These are phyloP conservation scores for Beauveria scarabaeidicola DNA, from an alignment of 2,329 filamentous ascomycete genomes.

Conservation along the genomic window DNA sequence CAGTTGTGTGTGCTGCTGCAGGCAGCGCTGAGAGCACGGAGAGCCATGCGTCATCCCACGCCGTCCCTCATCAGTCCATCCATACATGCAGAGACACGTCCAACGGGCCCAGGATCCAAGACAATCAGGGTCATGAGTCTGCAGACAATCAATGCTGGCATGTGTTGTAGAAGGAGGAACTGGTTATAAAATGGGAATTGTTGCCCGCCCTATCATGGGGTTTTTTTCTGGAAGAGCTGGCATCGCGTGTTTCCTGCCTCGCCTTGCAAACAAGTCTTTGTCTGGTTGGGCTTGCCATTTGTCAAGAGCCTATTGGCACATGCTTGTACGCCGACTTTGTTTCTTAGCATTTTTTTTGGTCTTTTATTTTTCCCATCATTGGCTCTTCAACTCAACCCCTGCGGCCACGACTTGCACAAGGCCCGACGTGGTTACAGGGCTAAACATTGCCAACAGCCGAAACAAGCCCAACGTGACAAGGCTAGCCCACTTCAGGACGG, in stretches of 20 bases:
- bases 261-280: not conserved
- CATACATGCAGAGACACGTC: constrained; percentile 4
- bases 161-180: not conserved
- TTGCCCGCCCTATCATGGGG: not conserved
- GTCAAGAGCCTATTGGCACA: not conserved
- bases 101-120: not conserved
- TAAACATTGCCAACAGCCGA: not conserved
- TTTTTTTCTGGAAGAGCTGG: not conserved
- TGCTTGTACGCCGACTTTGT: too few relatives aligned
- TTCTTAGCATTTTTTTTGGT: not conserved
- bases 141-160: not conserved
- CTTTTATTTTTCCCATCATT: not conserved
- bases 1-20: not conserved
- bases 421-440: not conserved
- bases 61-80: not conserved
- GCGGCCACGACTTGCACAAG: not conserved
- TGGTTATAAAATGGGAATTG: constrained; percentile 1
- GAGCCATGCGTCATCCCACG: not conserved
- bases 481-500: not conserved
- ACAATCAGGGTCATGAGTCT: not conserved
- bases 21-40: not conserved
- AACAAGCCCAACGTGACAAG: too few relatives aligned
- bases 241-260: not conserved
- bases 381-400: not conserved
- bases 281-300: not conserved